These are phyloP conservation scores for Isochrysis galbana DNA, from an alignment of 78 protist genomes.

Conservation along the genomic window DNA sequence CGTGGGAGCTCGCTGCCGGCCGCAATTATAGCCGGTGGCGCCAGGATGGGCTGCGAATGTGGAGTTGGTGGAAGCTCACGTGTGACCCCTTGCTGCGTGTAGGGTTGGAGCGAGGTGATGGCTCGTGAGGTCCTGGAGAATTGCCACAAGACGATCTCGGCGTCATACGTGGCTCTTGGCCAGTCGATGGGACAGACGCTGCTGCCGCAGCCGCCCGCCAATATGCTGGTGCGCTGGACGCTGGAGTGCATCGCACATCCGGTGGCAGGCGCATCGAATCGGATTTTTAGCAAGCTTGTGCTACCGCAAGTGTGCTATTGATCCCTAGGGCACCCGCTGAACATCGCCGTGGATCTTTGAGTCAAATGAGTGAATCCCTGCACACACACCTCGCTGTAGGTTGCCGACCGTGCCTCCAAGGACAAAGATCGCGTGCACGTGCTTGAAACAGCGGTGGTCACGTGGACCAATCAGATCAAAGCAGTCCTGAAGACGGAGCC, in stretches of 20 bases:
- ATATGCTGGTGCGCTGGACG: background rate
- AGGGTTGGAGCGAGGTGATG: constrained; percentile 36
- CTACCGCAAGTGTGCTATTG: no score
- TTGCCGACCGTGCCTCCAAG: background rate
- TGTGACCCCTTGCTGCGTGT: background rate
- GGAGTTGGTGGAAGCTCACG: background rate
- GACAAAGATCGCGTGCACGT: constrained; percentile 54
- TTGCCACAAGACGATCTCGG: background rate
- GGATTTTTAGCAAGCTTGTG: no score
- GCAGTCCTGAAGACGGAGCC: constrained; percentile 22
- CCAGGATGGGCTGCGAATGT: background rate
- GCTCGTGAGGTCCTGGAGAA: constrained; percentile 25
- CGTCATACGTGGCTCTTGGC: constrained; percentile 44
- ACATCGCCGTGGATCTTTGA: no score
- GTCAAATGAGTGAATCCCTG: no score
- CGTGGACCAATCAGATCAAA: constrained; percentile 73
- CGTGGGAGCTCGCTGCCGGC: no score
- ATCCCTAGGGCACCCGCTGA: no score
- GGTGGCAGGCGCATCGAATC: no score
- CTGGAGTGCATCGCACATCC: no score
- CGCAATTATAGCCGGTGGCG: no score
- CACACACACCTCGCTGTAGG: no score
- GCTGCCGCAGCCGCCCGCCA: constrained; percentile 59
- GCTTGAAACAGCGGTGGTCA: constrained; percentile 57
- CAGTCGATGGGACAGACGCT: constrained; percentile 51